phyloP scores from a whole-genome alignment of 352 stramenopile species.

The Blastocystis sp. region DNA sequence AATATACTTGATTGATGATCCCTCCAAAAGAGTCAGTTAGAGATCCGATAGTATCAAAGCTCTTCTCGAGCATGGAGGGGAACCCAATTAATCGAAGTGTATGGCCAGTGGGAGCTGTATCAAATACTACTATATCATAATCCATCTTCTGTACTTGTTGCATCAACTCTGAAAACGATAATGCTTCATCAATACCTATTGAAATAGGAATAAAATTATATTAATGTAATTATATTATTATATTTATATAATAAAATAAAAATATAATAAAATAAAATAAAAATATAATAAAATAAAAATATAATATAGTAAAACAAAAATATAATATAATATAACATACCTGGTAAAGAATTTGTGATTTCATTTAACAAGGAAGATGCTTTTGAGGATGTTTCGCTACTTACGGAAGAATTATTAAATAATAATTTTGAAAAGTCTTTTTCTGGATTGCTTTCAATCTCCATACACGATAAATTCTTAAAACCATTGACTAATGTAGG shows the following conservation, averaged over 20 bases:
- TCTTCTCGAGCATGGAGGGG: constrained; percentile 87
- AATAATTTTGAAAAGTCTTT: too few relatives aligned
- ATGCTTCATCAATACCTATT: constrained; percentile 93
- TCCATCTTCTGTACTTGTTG: constrained; percentile 83
- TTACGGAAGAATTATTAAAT: too few relatives aligned
- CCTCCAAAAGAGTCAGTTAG: constrained; percentile 56
- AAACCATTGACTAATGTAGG: constrained; percentile 88
- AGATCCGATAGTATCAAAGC: constrained; percentile 88
- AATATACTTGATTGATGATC: constrained; percentile 66
- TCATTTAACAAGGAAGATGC: too few relatives aligned
- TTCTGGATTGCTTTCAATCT: constrained; percentile 66
- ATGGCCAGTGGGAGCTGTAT: constrained; percentile 87
- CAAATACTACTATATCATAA: constrained; percentile 90
- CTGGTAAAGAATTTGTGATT: too few relatives aligned
- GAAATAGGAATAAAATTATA: too few relatives aligned
- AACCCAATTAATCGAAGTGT: constrained; percentile 84
- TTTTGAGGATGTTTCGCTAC: too few relatives aligned
- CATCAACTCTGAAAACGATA: constrained; percentile 96
- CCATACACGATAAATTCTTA: constrained; percentile 89
- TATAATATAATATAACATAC: too few relatives aligned
- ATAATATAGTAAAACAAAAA: too few relatives aligned
- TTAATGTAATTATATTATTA: too few relatives aligned
- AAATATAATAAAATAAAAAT: too few relatives aligned
- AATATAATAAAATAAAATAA: too few relatives aligned
- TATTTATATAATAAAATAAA: too few relatives aligned